A percentile compares a stretch with the other conserved stretches of the same genome.
Conservation (phyloP, 2,329 filamentous ascomycete species). For the Diatrype stigma region DNA sequence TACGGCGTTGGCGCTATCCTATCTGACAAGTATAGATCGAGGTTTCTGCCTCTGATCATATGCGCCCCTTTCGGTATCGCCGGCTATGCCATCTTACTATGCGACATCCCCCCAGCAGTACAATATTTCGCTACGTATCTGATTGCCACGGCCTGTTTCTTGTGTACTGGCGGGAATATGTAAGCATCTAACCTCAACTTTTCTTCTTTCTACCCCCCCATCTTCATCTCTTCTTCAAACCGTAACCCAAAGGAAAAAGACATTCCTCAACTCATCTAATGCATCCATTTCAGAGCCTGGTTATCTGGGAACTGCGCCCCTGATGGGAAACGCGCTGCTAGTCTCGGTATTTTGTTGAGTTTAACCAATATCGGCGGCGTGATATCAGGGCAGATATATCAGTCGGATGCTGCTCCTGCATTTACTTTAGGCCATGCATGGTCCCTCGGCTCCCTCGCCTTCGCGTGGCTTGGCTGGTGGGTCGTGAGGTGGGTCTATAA, state of each 20-base stretch:
- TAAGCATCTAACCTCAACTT: conserved; percentile 9
- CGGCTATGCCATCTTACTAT: conserved; percentile 23
- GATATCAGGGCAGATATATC: conserved; percentile 26
- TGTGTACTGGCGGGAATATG: conserved; percentile 21
- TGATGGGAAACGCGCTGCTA: conserved; percentile 24
- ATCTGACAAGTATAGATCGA: conserved; percentile 31
- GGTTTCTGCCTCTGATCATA: conserved; percentile 32
- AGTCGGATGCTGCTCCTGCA: conserved; percentile 15
- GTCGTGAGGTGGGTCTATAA: conserved; percentile 27
- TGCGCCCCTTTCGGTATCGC: conserved; percentile 22
- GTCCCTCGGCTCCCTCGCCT: conserved; percentile 29
- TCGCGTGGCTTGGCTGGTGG: conserved; percentile 36
- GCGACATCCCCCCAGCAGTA: conserved; percentile 14
- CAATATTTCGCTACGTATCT: conserved; percentile 24
- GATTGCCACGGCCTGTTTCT: conserved; percentile 21
- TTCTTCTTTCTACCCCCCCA: no score
- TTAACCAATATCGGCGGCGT: conserved; percentile 23
- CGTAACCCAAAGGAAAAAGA: no score
- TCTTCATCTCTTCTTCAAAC: no score
- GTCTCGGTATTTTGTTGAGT: conserved; percentile 19
- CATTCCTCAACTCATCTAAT: no score
- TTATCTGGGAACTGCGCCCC: conserved; percentile 23
- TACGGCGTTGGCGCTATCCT: conserved; percentile 34
- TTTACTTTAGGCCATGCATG: conserved; percentile 30
- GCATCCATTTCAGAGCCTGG: conserved; percentile 18